A percentile compares a stretch with the other conserved stretches of the same genome.
Conservation (phyloP, 176 grass and related monocot genomes). For the Paspalum notatum region DNA sequence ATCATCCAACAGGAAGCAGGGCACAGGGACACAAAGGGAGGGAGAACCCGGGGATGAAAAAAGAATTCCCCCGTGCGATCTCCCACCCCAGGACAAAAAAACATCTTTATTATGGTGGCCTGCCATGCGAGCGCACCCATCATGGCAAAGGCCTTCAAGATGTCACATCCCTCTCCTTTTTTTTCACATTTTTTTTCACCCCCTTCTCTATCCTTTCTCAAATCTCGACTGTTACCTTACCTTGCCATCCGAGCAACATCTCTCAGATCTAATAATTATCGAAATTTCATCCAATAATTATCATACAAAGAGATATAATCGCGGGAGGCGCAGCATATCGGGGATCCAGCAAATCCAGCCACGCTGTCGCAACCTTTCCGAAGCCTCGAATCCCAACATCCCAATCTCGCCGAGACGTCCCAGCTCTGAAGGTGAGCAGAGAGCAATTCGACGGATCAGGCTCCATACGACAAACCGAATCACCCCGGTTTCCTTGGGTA, state of each 20-base stretch:
- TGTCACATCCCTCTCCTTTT: constrained; percentile 36
- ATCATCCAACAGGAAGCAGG: neutral
- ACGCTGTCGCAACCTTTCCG: too few relatives aligned
- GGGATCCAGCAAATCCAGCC: too few relatives aligned
- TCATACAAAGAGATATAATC: constrained; percentile 41
- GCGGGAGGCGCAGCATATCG: neutral
- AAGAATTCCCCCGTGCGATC: constrained; percentile 61
- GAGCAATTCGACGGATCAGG: neutral
- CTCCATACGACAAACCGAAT: neutral
- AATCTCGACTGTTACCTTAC: constrained; percentile 21
- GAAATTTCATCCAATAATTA: constrained; percentile 49
- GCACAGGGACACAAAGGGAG: constrained; percentile 25
- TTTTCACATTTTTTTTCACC: neutral
- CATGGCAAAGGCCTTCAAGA: constrained; percentile 67
- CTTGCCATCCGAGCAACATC: constrained; percentile 28
- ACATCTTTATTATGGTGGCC: constrained; percentile 61
- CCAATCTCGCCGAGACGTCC: neutral
- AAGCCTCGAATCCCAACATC: neutral
- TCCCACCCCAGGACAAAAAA: constrained; percentile 41
- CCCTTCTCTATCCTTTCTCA: neutral
- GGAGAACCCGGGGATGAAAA: constrained; percentile 56
- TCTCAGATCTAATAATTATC: constrained; percentile 62
- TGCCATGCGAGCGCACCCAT: constrained; percentile 87
- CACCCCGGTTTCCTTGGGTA: fast-evolving
- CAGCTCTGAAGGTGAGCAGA: neutral